A percentile compares a stretch with the other conserved stretches of the same genome.
Evolutionary conservation across 257 asterid genomes (phyloP).

Genomic region (Agastache rugosa): DNA sequence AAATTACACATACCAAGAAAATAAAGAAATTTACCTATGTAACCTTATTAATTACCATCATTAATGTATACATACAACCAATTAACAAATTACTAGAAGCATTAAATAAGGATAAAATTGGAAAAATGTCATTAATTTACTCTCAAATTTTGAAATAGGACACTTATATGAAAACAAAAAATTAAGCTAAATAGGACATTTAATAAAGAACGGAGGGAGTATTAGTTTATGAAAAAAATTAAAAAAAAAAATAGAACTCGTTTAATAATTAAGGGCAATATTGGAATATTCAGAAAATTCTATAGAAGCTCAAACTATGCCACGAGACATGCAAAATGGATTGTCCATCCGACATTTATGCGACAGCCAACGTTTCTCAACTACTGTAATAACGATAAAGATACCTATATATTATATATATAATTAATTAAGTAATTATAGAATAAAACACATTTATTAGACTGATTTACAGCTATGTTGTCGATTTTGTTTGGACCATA

Average conservation of each 20-base stretch:
- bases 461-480: constrained; percentile 28
- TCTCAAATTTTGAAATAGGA: no score
- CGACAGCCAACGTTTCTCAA: constrained; percentile 47
- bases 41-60: no score
- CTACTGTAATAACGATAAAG: constrained; percentile 34
- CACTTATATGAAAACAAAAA: no score
- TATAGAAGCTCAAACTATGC: constrained; percentile 5
- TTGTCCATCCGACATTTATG: constrained; percentile 47
- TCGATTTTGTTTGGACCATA: constrained; percentile 39
- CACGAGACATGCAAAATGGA: constrained; percentile 41
- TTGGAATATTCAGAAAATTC: not conserved
- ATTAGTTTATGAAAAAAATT: no score
- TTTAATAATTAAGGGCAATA: constrained; percentile 16
- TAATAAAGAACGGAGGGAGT: no score
- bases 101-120: no score
- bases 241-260: not conserved
- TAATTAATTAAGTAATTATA: not conserved
- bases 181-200: no score
- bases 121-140: no score
- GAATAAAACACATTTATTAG: constrained; percentile 20
- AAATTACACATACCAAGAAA: no score
- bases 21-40: no score
- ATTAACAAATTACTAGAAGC: no score
- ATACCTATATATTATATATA: not conserved
- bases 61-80: no score